These are phyloP conservation scores for Aspergillus brasiliensis DNA, from an alignment of 2,329 filamentous ascomycete genomes.

Conservation along the genomic window DNA sequence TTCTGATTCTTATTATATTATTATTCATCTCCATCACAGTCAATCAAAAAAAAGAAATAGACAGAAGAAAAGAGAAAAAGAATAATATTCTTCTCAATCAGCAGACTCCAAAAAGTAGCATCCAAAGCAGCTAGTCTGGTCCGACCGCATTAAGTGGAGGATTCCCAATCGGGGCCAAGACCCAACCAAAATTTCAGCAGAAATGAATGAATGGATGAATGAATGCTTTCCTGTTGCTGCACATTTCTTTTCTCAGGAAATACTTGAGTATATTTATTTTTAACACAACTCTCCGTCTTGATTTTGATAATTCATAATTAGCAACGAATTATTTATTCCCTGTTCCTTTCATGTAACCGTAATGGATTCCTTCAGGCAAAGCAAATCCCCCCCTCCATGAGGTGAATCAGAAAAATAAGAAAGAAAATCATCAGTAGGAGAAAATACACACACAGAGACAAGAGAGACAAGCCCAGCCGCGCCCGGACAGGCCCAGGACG, in stretches of 20 bases:
- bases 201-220: not conserved
- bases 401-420: constrained; percentile 1
- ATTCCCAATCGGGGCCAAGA: not conserved
- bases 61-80: too few relatives aligned
- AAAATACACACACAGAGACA: constrained; percentile 8
- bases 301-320: too few relatives aligned
- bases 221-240: not conserved
- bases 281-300: not conserved
- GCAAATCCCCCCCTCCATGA: not conserved
- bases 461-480: constrained; percentile 7
- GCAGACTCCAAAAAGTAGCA: not conserved
- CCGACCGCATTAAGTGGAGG: not conserved
- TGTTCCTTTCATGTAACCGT: not conserved
- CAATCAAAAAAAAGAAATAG: too few relatives aligned
- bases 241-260: not conserved
- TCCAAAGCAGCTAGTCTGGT: not conserved
- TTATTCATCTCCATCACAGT: too few relatives aligned
- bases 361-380: not conserved
- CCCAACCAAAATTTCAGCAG: not conserved
- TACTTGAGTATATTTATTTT: not conserved
- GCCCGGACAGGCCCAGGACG: not conserved
- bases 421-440: constrained; percentile 7
- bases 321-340: not conserved
- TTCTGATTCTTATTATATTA: too few relatives aligned
- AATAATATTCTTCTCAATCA: not conserved